Evolutionary conservation across 768 basidiomycete species (phyloP), one percentile per base, ranked within the genome.

Genomic region (Chalciporus chontae): DNA sequence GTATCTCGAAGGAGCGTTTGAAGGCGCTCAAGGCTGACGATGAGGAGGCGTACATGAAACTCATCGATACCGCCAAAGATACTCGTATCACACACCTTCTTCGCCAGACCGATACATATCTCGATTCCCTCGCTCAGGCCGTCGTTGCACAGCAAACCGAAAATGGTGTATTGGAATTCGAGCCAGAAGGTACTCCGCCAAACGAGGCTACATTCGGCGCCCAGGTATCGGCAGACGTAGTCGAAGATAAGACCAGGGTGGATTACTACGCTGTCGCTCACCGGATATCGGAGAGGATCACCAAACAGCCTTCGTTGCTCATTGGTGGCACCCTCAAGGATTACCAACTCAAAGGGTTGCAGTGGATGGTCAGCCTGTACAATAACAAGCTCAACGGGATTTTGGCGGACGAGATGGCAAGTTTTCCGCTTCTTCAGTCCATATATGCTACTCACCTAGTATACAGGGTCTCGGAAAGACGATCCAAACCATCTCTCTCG

Each of bases 41-140:
- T 73, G 96, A 99, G 74, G 96, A 97, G 71, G 94, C 92, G n/a
- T 99, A 99, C 70, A 87, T 97, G 82, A 94, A 94, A 66, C 87
- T 99, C 61, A 91, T 99, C 62, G 96, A 98, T 68, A 96, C 94
- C 15, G 95, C 95, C 50, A 99, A 99, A 69, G 96, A 99, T 62
- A 97, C 95, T 9, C 88, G 96, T 70, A 97, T 99, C 71, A 96
- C 94, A 0, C 96, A 98, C 70, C 75, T 98, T 23, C 75, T 99
- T 49, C 78, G 87, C 40, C 95, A 98, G 72, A 99, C 96, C 8
- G 95, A 99, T 61, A 61, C 84, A 0, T 99, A 93, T 71, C 84
- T 99, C 59, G 95, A 98, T 64, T 92, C 90, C 8, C 83, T 99
- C 21, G 90, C 95, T 2, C 88, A 93, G 51, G 94, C 94, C 27